These are phyloP conservation scores for Pythium scleroteichum DNA, from an alignment of 352 stramenopile species.

Conservation along the genomic window DNA sequence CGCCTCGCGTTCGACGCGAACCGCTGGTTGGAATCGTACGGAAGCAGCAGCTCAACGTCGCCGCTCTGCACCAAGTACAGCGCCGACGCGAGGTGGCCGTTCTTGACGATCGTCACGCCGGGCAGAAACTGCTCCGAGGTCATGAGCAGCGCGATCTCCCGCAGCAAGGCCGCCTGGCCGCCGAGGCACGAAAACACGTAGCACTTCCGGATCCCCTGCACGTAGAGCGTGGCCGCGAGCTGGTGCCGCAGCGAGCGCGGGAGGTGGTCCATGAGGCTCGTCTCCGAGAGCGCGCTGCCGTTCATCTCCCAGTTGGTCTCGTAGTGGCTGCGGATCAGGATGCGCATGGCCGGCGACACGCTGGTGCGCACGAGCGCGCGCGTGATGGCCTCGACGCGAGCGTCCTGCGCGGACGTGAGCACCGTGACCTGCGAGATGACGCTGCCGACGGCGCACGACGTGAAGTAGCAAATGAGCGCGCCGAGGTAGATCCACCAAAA, in stretches of 20 bases:
- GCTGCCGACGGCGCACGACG: constrained; percentile 55
- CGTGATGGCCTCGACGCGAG: constrained; percentile 61
- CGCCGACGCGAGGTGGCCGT: constrained; percentile 49
- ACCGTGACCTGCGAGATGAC: constrained; percentile 55
- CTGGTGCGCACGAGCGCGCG: constrained; percentile 43
- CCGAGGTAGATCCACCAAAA: constrained; percentile 71
- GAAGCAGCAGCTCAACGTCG: constrained; percentile 54
- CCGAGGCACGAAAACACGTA: constrained; percentile 22
- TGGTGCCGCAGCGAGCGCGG: constrained; percentile 48
- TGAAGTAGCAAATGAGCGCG: constrained; percentile 76
- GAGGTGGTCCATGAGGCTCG: constrained; percentile 51
- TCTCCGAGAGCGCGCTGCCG: constrained; percentile 49
- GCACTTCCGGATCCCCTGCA: constrained; percentile 32
- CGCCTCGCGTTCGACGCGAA: not conserved
- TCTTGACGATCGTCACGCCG: constrained; percentile 48
- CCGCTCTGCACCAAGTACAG: constrained; percentile 64
- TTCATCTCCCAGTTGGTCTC: constrained; percentile 79
- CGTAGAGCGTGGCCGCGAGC: constrained; percentile 40
- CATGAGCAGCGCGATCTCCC: constrained; percentile 30
- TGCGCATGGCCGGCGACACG: constrained; percentile 44
- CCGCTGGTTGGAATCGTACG: constrained; percentile 16
- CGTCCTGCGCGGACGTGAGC: constrained; percentile 38
- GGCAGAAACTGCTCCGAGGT: constrained; percentile 61
- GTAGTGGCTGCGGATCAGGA: constrained; percentile 62
- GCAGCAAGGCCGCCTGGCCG: constrained; percentile 16